These are phyloP conservation scores for Rutidosis leptorrhynchoides DNA, from an alignment of 129 eudicot genomes.

Conservation along the genomic window DNA sequence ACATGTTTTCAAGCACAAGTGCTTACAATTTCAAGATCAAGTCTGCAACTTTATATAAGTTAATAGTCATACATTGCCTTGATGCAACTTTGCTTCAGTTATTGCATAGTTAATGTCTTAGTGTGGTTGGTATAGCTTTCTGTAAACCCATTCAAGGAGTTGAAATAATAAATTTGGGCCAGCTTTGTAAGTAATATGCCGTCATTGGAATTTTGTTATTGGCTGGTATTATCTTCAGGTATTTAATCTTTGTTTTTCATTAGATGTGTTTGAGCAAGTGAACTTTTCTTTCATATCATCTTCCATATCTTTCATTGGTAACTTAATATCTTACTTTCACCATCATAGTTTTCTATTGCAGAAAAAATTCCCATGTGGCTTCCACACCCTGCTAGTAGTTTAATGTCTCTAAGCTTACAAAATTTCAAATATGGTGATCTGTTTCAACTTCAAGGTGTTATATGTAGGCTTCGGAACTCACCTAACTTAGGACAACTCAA, in stretches of 20 bases:
- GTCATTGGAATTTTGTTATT: background rate
- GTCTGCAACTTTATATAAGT: background rate
- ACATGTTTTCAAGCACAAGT: background rate
- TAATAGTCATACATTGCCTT: background rate
- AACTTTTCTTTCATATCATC: too few species aligned
- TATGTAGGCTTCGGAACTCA: constrained; percentile 21
- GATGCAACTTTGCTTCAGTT: constrained; percentile 21
- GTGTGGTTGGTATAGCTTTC: too few species aligned
- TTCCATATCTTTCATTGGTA: too few species aligned
- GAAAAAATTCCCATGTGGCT: constrained; percentile 12
- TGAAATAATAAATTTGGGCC: background rate
- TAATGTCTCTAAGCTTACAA: background rate
- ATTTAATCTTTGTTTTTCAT: too few species aligned
- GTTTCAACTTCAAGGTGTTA: constrained; percentile 18
- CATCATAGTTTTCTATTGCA: constrained; percentile 4
- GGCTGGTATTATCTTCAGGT: constrained; percentile 15
- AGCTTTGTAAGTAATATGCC: constrained; percentile 1
- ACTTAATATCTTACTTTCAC: constrained; percentile 3
- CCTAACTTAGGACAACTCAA: constrained; percentile 9
- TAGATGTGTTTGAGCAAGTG: too few species aligned
- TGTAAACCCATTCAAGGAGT: background rate
- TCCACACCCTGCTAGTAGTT: background rate
- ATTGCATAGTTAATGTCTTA: background rate
- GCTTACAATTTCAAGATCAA: constrained; percentile 15
- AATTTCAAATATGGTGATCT: constrained; percentile 1